Percentiles rank a stretch among this genome's conserved stretches.
Evolutionary conservation across 768 basidiomycete genomes (phyloP).

Genomic region (Tylopilus sp.): DNA sequence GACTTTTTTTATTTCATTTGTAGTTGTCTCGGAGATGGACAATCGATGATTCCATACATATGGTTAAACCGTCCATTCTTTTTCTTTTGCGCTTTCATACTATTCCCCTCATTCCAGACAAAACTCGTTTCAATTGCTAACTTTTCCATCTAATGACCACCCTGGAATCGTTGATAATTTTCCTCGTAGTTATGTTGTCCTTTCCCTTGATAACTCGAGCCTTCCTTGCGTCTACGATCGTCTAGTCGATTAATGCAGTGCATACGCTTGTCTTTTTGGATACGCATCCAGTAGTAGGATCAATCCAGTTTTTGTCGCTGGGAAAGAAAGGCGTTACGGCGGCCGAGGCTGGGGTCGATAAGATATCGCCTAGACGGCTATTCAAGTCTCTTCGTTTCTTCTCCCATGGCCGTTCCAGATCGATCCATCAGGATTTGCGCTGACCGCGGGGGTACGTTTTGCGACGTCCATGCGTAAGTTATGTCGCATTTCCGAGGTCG

Average conservation of each 20-base stretch:
- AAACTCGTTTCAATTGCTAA: conserved; percentile 12
- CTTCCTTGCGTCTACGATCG: conserved; percentile 1
- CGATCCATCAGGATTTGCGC: conserved; percentile 82
- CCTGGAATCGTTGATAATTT: conserved; percentile 25
- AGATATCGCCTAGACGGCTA: neutral
- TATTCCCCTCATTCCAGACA: conserved; percentile 2
- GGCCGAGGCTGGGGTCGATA: neutral
- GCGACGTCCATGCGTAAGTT: conserved; percentile 79
- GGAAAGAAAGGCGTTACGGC: conserved; percentile 5
- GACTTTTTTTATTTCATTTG: neutral
- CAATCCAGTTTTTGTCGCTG: conserved; percentile 2
- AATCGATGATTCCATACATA: conserved; percentile 4
- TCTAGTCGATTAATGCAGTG: conserved; percentile 14
- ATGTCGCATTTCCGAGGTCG: neutral
- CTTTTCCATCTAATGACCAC: conserved; percentile 24
- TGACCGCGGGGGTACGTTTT: conserved; percentile 90
- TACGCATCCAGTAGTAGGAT: conserved; percentile 13
- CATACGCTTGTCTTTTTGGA: conserved; percentile 15
- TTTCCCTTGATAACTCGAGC: conserved; percentile 11
- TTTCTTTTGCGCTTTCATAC: neutral
- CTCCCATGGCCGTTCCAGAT: conserved; percentile 47
- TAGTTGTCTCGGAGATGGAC: conserved; percentile 12
- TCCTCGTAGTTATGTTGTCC: conserved; percentile 23
- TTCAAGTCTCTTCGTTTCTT: neutral
- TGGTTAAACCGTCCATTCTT: conserved; percentile 1